These are phyloP conservation scores for Huiozyma naganishii DNA, from an alignment of 805 yeast species.

Conservation along the genomic window DNA sequence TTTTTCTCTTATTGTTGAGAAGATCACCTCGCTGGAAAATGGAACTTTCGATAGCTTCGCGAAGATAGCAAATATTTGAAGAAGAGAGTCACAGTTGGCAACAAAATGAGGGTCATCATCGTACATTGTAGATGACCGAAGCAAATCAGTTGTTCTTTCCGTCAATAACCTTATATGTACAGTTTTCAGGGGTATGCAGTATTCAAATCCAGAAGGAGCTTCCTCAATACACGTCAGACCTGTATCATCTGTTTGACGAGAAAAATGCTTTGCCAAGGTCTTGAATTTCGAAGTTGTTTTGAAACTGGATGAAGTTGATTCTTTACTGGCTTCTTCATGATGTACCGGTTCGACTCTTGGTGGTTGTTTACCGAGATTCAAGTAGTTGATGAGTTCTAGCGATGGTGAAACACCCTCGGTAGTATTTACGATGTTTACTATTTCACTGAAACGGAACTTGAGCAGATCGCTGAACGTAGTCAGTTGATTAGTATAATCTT, in stretches of 20 bases:
- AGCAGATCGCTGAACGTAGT: slow-evolving; percentile 14
- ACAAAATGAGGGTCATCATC: slow-evolving; percentile 20
- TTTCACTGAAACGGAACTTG: slow-evolving; percentile 10
- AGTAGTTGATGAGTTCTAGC: slow-evolving; percentile 20
- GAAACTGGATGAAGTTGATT: slow-evolving; percentile 12
- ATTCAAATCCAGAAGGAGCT: slow-evolving; percentile 16
- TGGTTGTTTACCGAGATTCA: slow-evolving; percentile 9
- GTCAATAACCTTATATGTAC: slow-evolving; percentile 46
- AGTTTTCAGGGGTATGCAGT: slow-evolving; percentile 13
- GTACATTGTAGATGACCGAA: slow-evolving; percentile 46
- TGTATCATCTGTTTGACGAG: slow-evolving; percentile 12
- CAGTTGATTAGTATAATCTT: background rate
- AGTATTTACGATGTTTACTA: slow-evolving; percentile 19
- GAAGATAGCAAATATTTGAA: slow-evolving; percentile 29
- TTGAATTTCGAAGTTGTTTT: slow-evolving; percentile 13
- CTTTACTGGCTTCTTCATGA: slow-evolving; percentile 7
- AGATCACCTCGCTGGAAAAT: slow-evolving; percentile 59
- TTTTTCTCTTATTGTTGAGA: slow-evolving; percentile 23
- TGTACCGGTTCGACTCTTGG: background rate
- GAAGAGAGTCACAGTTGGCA: slow-evolving; percentile 20
- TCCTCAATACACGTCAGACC: slow-evolving; percentile 14
- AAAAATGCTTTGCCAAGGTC: slow-evolving; percentile 9
- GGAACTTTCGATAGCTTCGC: slow-evolving; percentile 31
- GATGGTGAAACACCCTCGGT: slow-evolving; percentile 24
- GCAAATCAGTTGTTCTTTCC: slow-evolving; percentile 57